phyloP scores from a whole-genome alignment of 1,284 basidiomycete genomes.

The Phenoliferia sp. region DNA sequence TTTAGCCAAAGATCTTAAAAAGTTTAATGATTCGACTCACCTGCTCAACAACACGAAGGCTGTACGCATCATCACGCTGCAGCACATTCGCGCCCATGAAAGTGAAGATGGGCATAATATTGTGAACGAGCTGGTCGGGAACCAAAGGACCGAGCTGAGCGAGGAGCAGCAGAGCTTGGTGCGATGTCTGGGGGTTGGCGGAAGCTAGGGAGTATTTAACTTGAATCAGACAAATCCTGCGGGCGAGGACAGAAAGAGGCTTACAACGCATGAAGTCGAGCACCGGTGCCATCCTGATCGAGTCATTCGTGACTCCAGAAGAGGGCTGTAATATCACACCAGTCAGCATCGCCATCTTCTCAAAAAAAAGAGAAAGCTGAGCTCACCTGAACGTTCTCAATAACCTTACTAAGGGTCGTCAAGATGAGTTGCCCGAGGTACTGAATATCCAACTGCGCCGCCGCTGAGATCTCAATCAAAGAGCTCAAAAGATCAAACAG shows the following conservation, averaged over 20 bases:
- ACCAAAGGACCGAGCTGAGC: constrained; percentile 75
- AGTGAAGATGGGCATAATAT: constrained; percentile 97
- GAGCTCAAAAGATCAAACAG: constrained; percentile 29
- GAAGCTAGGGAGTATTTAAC: constrained; percentile 59
- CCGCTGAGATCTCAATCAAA: constrained; percentile 25
- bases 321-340: constrained; percentile 2
- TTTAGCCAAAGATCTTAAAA: neutral
- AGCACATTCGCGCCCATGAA: constrained; percentile 97
- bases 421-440: constrained; percentile 31
- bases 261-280: constrained; percentile 78
- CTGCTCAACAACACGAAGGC: constrained; percentile 90
- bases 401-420: constrained; percentile 13
- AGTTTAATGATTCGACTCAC: constrained; percentile 44
- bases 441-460: constrained; percentile 22
- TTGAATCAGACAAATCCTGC: neutral
- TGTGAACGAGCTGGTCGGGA: constrained; percentile 86
- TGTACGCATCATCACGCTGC: constrained; percentile 92
- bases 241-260: constrained; percentile 32
- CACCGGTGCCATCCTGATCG: constrained; percentile 63
- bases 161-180: constrained; percentile 87
- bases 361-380: neutral
- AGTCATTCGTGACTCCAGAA: constrained; percentile 38
- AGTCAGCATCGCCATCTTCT: neutral
- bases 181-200: constrained; percentile 88
- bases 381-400: constrained; percentile 16